phyloP scores from a whole-genome alignment of 139 green algal genomes.

The Chlorella sp. region DNA sequence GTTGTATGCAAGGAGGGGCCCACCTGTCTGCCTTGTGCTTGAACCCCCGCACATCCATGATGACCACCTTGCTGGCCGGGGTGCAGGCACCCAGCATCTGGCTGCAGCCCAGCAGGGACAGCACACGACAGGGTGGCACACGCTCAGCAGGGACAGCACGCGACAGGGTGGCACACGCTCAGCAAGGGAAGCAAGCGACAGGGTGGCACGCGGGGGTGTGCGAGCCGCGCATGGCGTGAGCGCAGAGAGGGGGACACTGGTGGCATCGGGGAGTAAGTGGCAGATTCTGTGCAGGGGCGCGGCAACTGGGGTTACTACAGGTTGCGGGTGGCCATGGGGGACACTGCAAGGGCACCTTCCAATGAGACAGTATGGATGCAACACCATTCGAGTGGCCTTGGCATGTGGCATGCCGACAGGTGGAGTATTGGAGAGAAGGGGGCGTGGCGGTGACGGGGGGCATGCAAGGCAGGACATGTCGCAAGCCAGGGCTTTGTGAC shows the following conservation, averaged over 20 bases:
- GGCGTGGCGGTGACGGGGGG: too few relatives aligned
- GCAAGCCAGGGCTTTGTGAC: too few relatives aligned
- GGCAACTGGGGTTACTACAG: not conserved
- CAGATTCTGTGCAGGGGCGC: not conserved
- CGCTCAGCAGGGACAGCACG: not conserved
- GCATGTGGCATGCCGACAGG: too few relatives aligned
- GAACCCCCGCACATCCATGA: conserved; percentile 58
- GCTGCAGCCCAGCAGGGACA: not conserved
- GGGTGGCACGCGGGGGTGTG: not conserved
- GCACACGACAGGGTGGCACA: not conserved
- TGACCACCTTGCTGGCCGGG: conserved; percentile 21
- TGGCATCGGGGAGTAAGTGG: not conserved
- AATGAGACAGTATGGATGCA: too few relatives aligned
- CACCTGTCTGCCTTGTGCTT: conserved; percentile 56
- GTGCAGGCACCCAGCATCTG: conserved; percentile 9
- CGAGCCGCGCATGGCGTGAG: too few relatives aligned
- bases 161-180: not conserved
- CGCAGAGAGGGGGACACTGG: too few relatives aligned
- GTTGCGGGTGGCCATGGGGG: too few relatives aligned
- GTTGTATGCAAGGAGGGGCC: not conserved
- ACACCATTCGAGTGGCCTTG: too few relatives aligned
- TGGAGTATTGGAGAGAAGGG: too few relatives aligned
- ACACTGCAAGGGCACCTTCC: too few relatives aligned
- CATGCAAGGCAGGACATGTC: too few relatives aligned
- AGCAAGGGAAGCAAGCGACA: not conserved